Evolutionary conservation across 257 asterid species (phyloP).

Genomic region (Przewalskia tangutica): DNA sequence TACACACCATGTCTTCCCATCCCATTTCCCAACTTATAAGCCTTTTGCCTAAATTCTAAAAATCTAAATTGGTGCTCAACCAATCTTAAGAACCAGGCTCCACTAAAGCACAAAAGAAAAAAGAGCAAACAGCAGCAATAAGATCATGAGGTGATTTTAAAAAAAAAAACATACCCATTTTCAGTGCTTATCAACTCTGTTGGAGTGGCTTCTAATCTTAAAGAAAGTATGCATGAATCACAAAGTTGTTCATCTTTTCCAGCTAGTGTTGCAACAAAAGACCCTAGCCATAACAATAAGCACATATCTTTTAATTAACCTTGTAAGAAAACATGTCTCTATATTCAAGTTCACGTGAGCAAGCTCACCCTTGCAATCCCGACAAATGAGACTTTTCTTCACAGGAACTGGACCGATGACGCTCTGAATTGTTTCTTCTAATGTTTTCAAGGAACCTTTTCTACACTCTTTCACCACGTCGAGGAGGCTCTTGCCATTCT

Average conservation of each 20-base stretch:
- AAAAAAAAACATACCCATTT: slow-evolving; percentile 17
- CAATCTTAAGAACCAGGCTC: not conserved
- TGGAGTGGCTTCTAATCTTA: slow-evolving; percentile 49
- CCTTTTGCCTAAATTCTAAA: not conserved
- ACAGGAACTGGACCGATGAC: slow-evolving; percentile 75
- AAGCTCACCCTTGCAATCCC: slow-evolving; percentile 62
- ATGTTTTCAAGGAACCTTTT: slow-evolving; percentile 51
- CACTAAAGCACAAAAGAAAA: not conserved
- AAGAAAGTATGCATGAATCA: slow-evolving; percentile 63
- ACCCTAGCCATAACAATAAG: slow-evolving; percentile 35
- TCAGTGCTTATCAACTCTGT: slow-evolving; percentile 19
- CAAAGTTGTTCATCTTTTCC: slow-evolving; percentile 69
- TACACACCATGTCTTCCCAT: not conserved
- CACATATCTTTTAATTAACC: slow-evolving; percentile 4
- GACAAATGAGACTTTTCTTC: slow-evolving; percentile 64
- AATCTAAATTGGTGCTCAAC: not conserved
- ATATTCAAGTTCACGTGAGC: not conserved
- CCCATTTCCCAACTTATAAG: not conserved
- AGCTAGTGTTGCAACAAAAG: slow-evolving; percentile 73
- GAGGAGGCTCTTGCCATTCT: slow-evolving; percentile 88
- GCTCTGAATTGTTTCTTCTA: slow-evolving; percentile 73
- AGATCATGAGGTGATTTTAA: not conserved
- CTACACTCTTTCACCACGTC: slow-evolving; percentile 94
- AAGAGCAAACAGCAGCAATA: not conserved
- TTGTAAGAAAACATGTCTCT: slow-evolving; percentile 11